Evolutionary conservation across 75 land plant genomes (phyloP), one percentile per base, ranked within the genome.

Genomic region (Isoetes taiwanensis): DNA sequence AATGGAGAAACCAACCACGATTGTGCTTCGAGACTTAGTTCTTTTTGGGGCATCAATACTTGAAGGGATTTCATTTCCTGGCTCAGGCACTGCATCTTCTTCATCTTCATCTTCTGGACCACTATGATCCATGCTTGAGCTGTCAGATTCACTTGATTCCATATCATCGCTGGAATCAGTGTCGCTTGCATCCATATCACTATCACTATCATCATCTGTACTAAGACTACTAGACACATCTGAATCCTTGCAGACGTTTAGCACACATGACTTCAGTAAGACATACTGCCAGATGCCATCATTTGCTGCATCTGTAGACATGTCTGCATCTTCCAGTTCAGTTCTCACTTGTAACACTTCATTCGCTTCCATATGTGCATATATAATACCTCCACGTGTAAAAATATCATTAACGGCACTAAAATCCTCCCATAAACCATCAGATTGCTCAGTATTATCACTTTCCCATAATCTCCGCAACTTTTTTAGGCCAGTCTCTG

Each of bases 261-360:
- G 46, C 17, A 70, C 25, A n/a, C 68, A 26, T 17, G 10, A 31
- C 12, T 70, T 65, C 19, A 70, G 59, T 42, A 70, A 43, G 3
- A 67, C 72, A 56, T 65, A 27, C 30, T 70, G 72, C 72, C 72
- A 70, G 24, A 70, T 70, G 20, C 69, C 52, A 26, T 70, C 70
- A 40, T 70, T 70, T 19, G 57, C 70, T 17, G 57, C 72, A 64
- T 70, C 72, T 2, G 72, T 56, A 9, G 72, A 61, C 34, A 70
- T 50, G 38, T 56, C 37, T 10, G 69, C 72, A 41, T 70, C 72
- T 37, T 70, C 70, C 20, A 70, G 42, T 34, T 70, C 72, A 20
- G 56, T 70, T 21, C 52, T 70, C 35, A 48, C 72, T 37, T 42
- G 59, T 26, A 70, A 39, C 24, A 57, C 46, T 27, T 70, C 72